Evolutionary conservation across 2,329 filamentous ascomycete species (phyloP).

Genomic region (Pestalotiopsis fici): DNA sequence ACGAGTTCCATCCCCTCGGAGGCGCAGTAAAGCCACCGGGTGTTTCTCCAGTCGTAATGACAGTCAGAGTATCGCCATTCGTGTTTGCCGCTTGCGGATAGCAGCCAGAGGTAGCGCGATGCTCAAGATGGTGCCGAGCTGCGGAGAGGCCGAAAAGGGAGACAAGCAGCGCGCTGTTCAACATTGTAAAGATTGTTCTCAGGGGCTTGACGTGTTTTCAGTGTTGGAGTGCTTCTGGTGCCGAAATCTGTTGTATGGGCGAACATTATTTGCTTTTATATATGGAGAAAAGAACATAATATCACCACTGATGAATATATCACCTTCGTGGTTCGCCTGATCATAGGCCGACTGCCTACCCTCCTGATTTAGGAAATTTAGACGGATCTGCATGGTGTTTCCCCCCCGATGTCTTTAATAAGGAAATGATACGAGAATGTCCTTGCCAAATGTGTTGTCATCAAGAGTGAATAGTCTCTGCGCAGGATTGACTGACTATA

Average conservation of each 20-base stretch:
- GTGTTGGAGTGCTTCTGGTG: neutral
- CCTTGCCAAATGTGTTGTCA: neutral
- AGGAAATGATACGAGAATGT: neutral
- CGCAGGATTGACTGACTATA: neutral
- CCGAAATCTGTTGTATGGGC: neutral
- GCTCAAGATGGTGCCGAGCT: too few relatives aligned
- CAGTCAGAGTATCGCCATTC: neutral
- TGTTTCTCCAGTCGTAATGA: neutral
- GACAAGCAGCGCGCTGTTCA: neutral
- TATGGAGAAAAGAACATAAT: too few relatives aligned
- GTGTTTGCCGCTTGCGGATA: neutral
- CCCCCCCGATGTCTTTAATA: too few relatives aligned
- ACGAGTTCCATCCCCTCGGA: slow-evolving; percentile 26
- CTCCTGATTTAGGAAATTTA: too few relatives aligned
- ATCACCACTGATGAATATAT: too few relatives aligned
- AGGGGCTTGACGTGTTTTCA: neutral
- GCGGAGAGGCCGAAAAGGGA: too few relatives aligned
- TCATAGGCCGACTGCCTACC: too few relatives aligned
- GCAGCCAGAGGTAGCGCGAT: neutral
- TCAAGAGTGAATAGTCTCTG: neutral
- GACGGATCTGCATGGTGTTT: too few relatives aligned
- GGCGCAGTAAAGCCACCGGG: slow-evolving; percentile 18
- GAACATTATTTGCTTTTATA: too few relatives aligned
- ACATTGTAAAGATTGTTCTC: neutral
- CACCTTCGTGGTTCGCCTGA: too few relatives aligned